Percentiles rank a stretch among this genome's conserved stretches.
Evolutionary conservation across 2,329 filamentous ascomycete genomes (phyloP).

Genomic region (Colletotrichum musae): DNA sequence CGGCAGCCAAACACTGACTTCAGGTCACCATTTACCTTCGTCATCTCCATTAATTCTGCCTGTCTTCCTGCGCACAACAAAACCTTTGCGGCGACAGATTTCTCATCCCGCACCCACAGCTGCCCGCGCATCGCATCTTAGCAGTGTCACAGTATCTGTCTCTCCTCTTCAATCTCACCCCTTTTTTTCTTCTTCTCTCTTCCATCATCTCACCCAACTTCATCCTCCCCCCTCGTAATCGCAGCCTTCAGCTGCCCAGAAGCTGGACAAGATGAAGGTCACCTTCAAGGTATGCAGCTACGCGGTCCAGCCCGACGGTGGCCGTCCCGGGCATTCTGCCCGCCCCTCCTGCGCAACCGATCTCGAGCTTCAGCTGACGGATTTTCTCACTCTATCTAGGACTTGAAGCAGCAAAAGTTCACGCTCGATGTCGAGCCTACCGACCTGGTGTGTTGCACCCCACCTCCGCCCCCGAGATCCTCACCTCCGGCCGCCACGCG

Average conservation of each 20-base stretch:
- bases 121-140: slow-evolving; percentile 22
- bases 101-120: slow-evolving; percentile 34
- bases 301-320: neutral
- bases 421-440: slow-evolving; percentile 93
- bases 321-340: neutral
- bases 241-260: slow-evolving; percentile 50
- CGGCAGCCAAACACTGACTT: slow-evolving; percentile 41
- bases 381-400: slow-evolving; percentile 65
- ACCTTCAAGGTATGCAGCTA: slow-evolving; percentile 71
- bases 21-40: slow-evolving; percentile 41
- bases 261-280: slow-evolving; percentile 74
- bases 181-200: neutral
- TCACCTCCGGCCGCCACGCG: slow-evolving; percentile 35
- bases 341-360: neutral
- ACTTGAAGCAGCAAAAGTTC: slow-evolving; percentile 99
- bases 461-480: slow-evolving; percentile 43
- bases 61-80: slow-evolving; percentile 38
- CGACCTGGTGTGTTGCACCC: slow-evolving; percentile 80
- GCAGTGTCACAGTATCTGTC: slow-evolving; percentile 6
- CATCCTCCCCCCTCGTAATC: slow-evolving; percentile 8
- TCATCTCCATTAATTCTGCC: slow-evolving; percentile 42
- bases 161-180: neutral
- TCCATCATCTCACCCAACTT: neutral
- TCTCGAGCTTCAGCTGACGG: slow-evolving; percentile 35
- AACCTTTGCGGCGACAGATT: slow-evolving; percentile 31